phyloP scores from a whole-genome alignment of 345 rosid genomes.

The Hirschfeldia incana region DNA sequence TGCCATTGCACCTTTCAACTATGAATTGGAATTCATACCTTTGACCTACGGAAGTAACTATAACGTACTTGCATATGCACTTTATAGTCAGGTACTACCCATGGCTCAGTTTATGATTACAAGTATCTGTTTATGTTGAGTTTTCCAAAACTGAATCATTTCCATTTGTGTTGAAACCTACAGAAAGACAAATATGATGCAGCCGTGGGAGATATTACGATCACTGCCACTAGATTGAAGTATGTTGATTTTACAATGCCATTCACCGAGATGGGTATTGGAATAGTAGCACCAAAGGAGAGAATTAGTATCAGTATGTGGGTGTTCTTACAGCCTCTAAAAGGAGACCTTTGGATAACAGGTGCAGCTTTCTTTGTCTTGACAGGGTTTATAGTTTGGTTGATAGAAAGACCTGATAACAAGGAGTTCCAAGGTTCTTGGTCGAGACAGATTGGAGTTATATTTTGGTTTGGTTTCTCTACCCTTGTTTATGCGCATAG shows the following conservation, averaged over 20 bases:
- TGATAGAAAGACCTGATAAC: slow-evolving; percentile 49
- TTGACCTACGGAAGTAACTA: slow-evolving; percentile 33
- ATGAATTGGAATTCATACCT: slow-evolving; percentile 25
- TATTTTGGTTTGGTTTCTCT: slow-evolving; percentile 54
- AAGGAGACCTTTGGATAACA: slow-evolving; percentile 51
- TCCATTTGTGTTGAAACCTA: background rate
- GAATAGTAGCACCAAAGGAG: slow-evolving; percentile 42
- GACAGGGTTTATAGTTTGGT: slow-evolving; percentile 50
- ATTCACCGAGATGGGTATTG: slow-evolving; percentile 43
- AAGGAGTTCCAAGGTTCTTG: slow-evolving; percentile 47
- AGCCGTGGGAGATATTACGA: slow-evolving; percentile 52
- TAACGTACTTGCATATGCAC: slow-evolving; percentile 21
- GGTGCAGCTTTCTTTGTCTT: slow-evolving; percentile 43
- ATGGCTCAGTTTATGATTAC: background rate
- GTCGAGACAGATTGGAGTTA: slow-evolving; percentile 40
- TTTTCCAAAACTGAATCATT: background rate
- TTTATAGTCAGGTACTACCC: slow-evolving; percentile 25
- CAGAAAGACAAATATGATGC: slow-evolving; percentile 46
- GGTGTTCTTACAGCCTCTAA: slow-evolving; percentile 58
- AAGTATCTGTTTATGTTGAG: background rate
- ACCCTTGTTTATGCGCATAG: slow-evolving; percentile 56
- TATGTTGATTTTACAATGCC: slow-evolving; percentile 57
- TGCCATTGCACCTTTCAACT: slow-evolving; percentile 23
- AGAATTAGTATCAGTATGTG: slow-evolving; percentile 35
- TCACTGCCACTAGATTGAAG: slow-evolving; percentile 32